These are phyloP conservation scores for Globisporangium splendens DNA, from an alignment of 352 stramenopile genomes.

Conservation along the genomic window DNA sequence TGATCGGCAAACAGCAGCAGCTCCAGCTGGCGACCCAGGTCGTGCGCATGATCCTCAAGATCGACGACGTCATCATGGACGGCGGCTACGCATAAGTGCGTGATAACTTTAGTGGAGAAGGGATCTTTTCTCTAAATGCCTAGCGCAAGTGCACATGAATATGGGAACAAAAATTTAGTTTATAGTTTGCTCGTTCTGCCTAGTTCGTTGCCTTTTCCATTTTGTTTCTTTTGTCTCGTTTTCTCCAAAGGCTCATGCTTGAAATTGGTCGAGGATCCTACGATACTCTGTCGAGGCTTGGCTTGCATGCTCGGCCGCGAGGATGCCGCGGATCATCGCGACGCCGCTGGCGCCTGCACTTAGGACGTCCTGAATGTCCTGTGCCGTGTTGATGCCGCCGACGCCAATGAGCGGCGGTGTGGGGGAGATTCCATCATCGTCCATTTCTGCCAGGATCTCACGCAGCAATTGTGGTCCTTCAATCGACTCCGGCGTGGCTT, in stretches of 20 bases:
- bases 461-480: constrained; percentile 37
- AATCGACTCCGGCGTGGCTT: constrained; percentile 15
- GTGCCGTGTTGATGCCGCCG: constrained; percentile 33
- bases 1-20: constrained; percentile 99
- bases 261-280: constrained; percentile 4
- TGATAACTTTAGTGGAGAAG: too few relatives aligned
- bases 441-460: constrained; percentile 12
- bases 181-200: constrained; percentile 15
- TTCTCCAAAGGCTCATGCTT: background rate
- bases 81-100: constrained; percentile 81
- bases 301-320: constrained; percentile 19
- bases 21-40: constrained; percentile 98
- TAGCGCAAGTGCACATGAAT: constrained; percentile 9
- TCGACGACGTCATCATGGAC: constrained; percentile 98
- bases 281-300: constrained; percentile 8
- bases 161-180: constrained; percentile 10
- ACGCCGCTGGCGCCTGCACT: constrained; percentile 32
- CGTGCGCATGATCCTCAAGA: constrained; percentile 99
- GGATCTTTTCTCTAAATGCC: too few relatives aligned
- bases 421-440: background rate
- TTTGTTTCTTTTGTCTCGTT: background rate
- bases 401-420: constrained; percentile 29
- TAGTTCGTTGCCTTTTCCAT: background rate
- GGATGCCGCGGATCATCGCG: constrained; percentile 41
- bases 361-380: constrained; percentile 25